Evolutionary conservation across 768 basidiomycete species (phyloP).

Genomic region (Cyathus striatus): DNA sequence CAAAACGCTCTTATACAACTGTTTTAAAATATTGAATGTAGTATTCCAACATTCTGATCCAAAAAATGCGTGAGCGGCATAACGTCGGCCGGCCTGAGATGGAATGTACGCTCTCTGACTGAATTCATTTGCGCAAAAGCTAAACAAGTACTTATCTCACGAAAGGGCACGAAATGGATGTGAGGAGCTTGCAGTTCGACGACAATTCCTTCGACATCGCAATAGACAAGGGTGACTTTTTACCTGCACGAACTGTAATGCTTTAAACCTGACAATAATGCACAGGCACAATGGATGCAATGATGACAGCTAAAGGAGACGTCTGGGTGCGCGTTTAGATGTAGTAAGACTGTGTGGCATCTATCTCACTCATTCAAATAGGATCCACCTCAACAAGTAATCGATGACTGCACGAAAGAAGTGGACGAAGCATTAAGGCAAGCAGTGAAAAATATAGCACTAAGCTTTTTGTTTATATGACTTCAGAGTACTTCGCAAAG

Average conservation of each 20-base stretch:
- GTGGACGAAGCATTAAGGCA: slow-evolving; percentile 74
- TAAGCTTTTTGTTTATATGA: background rate
- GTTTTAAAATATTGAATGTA: slow-evolving; percentile 17
- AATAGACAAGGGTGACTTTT: slow-evolving; percentile 65
- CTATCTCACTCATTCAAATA: slow-evolving; percentile 16
- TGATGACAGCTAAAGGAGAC: slow-evolving; percentile 80
- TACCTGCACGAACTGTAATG: too few species aligned
- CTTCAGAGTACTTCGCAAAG: slow-evolving; percentile 56
- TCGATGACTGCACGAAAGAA: slow-evolving; percentile 70
- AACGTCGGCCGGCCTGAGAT: slow-evolving; percentile 50
- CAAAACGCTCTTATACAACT: background rate
- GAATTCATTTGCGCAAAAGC: background rate
- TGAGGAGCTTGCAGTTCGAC: slow-evolving; percentile 61
- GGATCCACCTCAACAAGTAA: slow-evolving; percentile 71
- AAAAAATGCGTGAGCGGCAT: slow-evolving; percentile 65
- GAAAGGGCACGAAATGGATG: slow-evolving; percentile 82
- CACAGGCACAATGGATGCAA: slow-evolving; percentile 78
- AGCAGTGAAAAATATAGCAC: too few species aligned
- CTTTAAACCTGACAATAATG: background rate
- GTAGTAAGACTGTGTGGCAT: background rate
- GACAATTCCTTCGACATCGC: slow-evolving; percentile 67
- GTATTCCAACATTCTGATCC: slow-evolving; percentile 74
- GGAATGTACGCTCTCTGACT: slow-evolving; percentile 46
- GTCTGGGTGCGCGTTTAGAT: slow-evolving; percentile 56
- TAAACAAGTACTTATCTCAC: background rate